phyloP scores from a whole-genome alignment of 164 flowering plant genomes.

The Paratinospora sagittata region DNA sequence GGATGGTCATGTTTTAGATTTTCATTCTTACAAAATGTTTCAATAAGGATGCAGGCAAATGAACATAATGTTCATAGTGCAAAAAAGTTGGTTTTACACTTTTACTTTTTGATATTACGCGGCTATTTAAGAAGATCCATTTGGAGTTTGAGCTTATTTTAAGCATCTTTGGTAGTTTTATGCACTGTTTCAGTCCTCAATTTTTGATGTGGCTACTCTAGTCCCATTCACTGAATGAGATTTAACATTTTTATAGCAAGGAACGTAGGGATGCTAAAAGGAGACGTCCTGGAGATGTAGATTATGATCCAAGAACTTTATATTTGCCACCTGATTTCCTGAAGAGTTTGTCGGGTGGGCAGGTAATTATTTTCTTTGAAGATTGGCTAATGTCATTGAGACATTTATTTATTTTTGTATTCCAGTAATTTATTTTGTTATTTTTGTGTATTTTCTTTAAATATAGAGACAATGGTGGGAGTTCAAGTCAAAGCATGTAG shows the following conservation, averaged over 20 bases:
- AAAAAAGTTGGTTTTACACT: not conserved
- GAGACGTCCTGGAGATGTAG: slow-evolving; percentile 66
- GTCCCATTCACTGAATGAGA: slow-evolving; percentile 1
- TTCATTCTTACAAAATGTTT: not conserved
- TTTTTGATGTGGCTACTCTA: not conserved
- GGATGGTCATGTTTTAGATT: not conserved
- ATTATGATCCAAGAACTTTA: slow-evolving; percentile 82
- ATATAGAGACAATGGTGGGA: slow-evolving; percentile 99
- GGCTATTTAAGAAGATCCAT: not conserved
- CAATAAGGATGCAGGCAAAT: not conserved
- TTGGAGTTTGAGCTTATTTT: not conserved
- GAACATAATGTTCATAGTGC: not conserved
- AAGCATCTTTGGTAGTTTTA: not conserved
- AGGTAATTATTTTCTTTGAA: slow-evolving; percentile 45
- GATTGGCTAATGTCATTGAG: not conserved
- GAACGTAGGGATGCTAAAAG: slow-evolving; percentile 68
- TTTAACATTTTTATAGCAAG: slow-evolving; percentile 26
- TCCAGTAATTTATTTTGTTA: not conserved
- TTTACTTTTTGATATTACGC: not conserved
- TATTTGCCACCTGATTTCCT: slow-evolving; percentile 75
- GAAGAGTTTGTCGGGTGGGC: slow-evolving; percentile 73
- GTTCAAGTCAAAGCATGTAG: slow-evolving; percentile 96
- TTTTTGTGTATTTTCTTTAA: not conserved
- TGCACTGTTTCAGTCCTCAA: not conserved
- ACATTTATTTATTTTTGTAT: not conserved